These are phyloP conservation scores for Cladosporium cucumerinum DNA, from an alignment of 2,329 filamentous ascomycete genomes.

Conservation along the genomic window DNA sequence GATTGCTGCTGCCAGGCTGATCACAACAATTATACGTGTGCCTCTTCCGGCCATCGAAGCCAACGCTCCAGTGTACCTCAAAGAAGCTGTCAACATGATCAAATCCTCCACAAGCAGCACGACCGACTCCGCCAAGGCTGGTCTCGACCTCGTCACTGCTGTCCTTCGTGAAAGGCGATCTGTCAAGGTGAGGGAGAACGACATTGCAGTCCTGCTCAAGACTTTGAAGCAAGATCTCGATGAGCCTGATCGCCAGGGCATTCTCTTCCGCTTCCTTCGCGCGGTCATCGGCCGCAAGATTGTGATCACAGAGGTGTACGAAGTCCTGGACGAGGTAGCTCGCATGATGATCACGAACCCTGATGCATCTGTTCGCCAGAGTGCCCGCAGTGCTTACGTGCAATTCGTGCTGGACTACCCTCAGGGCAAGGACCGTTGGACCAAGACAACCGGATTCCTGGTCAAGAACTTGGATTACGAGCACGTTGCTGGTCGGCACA, in stretches of 20 bases:
- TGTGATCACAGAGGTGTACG: slow-evolving; percentile 83
- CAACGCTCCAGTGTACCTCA: slow-evolving; percentile 72
- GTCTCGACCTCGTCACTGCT: slow-evolving; percentile 81
- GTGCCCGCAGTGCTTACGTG: slow-evolving; percentile 85
- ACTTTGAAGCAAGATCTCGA: slow-evolving; percentile 85
- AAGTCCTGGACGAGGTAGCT: slow-evolving; percentile 83
- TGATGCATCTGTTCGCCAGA: slow-evolving; percentile 79
- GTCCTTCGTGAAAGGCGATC: slow-evolving; percentile 77
- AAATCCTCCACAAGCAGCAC: slow-evolving; percentile 74
- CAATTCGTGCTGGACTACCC: slow-evolving; percentile 95
- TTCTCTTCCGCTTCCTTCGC: slow-evolving; percentile 91
- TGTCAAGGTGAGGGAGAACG: slow-evolving; percentile 72
- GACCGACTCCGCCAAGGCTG: slow-evolving; percentile 80
- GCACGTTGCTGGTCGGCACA: slow-evolving; percentile 81
- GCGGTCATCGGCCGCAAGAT: slow-evolving; percentile 82
- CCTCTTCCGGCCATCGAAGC: slow-evolving; percentile 68
- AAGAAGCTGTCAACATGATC: slow-evolving; percentile 79
- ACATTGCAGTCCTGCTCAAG: slow-evolving; percentile 76
- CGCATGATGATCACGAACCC: slow-evolving; percentile 96
- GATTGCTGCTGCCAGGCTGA: slow-evolving; percentile 78
- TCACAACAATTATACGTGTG: slow-evolving; percentile 80
- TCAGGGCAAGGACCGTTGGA: slow-evolving; percentile 83
- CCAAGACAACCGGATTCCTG: slow-evolving; percentile 84
- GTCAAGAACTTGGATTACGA: slow-evolving; percentile 89
- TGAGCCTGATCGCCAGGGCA: slow-evolving; percentile 84